Conservation (phyloP, 2,329 filamentous ascomycete genomes). For the Bipolaris oryzae region DNA sequence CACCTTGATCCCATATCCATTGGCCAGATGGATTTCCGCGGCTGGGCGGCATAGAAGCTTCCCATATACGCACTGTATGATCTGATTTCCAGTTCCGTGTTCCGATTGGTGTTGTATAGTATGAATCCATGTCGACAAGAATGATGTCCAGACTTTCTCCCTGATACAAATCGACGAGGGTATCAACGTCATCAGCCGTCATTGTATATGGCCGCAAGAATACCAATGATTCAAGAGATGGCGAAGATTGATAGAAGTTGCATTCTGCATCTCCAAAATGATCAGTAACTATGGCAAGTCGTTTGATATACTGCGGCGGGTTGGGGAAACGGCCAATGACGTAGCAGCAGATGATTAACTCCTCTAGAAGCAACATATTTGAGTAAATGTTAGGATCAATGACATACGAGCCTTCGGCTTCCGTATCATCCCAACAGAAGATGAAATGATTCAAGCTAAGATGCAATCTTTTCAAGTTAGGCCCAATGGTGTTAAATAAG, state of each 20-base stretch:
- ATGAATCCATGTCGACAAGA: background rate
- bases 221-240: background rate
- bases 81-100: background rate
- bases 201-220: background rate
- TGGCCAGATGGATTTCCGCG: background rate
- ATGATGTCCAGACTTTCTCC: background rate
- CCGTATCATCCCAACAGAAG: no score
- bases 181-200: background rate
- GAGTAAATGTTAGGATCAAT: background rate
- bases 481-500: background rate
- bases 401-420: no score
- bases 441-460: background rate
- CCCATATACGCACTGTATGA: background rate
- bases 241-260: background rate
- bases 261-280: background rate
- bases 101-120: background rate
- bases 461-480: background rate
- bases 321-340: background rate
- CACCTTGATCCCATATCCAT: background rate
- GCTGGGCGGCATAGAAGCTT: background rate
- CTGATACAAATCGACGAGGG: background rate
- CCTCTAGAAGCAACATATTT: background rate
- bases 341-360: background rate
- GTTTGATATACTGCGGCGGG: background rate
- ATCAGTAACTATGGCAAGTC: background rate